Evolutionary conservation across 2,329 filamentous ascomycete genomes (phyloP).

Genomic region (Shiraia bambusicola): DNA sequence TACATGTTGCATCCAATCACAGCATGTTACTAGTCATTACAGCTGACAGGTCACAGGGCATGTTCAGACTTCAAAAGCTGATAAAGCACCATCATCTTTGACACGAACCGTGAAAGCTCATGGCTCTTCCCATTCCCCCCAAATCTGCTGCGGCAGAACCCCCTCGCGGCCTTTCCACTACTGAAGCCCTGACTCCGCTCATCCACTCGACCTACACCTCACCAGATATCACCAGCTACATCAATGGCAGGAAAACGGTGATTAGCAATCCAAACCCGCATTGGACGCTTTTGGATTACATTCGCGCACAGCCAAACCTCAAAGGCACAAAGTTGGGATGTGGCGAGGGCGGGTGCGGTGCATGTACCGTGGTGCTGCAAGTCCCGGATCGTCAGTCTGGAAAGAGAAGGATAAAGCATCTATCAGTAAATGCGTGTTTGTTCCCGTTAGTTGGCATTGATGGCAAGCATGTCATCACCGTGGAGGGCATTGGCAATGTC

Average conservation of each 20-base stretch:
- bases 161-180: conserved; percentile 27
- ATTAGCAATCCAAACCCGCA: conserved; percentile 88
- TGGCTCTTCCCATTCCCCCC: conserved; percentile 35
- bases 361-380: conserved; percentile 74
- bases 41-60: too few relatives aligned
- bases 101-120: conserved; percentile 12
- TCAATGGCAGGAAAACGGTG: conserved; percentile 84
- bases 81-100: too few relatives aligned
- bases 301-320: conserved; percentile 77
- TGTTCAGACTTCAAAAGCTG: too few relatives aligned
- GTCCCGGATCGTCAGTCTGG: conserved; percentile 61
- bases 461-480: conserved; percentile 95
- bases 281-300: conserved; percentile 85
- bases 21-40: conserved; percentile 1
- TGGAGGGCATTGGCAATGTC: conserved; percentile 88
- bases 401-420: conserved; percentile 88
- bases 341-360: conserved; percentile 91
- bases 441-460: conserved; percentile 89
- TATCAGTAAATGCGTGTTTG: conserved; percentile 90
- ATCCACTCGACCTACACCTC: conserved; percentile 81
- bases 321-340: conserved; percentile 96
- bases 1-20: background rate
- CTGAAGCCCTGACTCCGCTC: conserved; percentile 59
- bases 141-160: conserved; percentile 32
- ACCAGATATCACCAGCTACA: conserved; percentile 71